Conservation (phyloP, 768 basidiomycete genomes). For the Suillus ampliporus region DNA sequence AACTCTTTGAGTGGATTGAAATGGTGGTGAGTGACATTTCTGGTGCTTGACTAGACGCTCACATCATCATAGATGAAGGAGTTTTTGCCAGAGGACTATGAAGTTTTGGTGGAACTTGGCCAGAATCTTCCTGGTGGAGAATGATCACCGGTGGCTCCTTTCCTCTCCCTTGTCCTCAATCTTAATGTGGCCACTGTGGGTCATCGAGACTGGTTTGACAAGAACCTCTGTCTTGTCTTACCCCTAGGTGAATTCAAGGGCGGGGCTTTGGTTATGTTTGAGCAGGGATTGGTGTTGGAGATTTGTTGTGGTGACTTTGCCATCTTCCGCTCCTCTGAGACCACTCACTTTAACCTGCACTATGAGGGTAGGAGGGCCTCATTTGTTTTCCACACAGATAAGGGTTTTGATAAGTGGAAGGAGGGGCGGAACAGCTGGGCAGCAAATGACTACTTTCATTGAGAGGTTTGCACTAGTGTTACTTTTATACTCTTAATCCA, state of each 20-base stretch:
- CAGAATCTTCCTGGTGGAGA: constrained; percentile 2
- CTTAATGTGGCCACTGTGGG: constrained; percentile 13
- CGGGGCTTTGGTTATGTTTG: constrained; percentile 11
- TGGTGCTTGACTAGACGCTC: too few species aligned
- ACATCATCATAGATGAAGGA: too few species aligned
- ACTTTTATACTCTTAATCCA: too few species aligned
- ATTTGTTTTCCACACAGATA: constrained; percentile 15
- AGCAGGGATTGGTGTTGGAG: constrained; percentile 14
- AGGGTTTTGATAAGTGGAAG: not conserved
- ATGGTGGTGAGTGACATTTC: not conserved
- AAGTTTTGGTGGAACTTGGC: not conserved
- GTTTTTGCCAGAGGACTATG: constrained; percentile 5
- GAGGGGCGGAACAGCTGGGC: not conserved
- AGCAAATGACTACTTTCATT: not conserved
- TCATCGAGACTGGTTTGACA: constrained; percentile 9
- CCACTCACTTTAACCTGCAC: constrained; percentile 16
- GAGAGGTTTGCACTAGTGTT: too few species aligned
- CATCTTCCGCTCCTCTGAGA: constrained; percentile 5
- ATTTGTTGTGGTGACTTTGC: constrained; percentile 10
- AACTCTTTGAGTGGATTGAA: not conserved
- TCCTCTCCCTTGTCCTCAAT: constrained; percentile 12
- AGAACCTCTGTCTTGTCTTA: not conserved
- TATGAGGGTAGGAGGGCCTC: constrained; percentile 13
- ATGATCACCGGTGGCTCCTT: not conserved
- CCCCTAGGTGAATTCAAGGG: constrained; percentile 4